These are phyloP conservation scores for Rhizopus delemar DNA, from an alignment of 371 early-diverging fungal genomes.

Conservation along the genomic window DNA sequence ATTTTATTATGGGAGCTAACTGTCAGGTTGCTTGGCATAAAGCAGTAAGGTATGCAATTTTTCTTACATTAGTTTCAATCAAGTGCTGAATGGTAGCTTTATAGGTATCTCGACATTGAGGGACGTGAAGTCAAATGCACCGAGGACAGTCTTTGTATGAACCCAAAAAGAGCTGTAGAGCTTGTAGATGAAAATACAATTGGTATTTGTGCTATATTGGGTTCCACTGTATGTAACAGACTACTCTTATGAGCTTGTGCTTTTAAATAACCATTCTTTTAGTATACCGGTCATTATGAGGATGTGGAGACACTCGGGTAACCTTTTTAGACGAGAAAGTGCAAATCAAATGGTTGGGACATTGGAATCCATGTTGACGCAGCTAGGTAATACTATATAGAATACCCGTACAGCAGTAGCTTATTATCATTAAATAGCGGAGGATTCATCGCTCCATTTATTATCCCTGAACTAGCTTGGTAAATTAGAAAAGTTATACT, in stretches of 20 bases:
- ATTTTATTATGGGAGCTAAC: slow-evolving; percentile 71
- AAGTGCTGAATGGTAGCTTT: slow-evolving; percentile 8
- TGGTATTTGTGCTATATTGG: slow-evolving; percentile 70
- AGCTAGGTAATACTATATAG: slow-evolving; percentile 48
- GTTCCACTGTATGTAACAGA: slow-evolving; percentile 56
- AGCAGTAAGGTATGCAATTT: slow-evolving; percentile 26
- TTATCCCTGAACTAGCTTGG: slow-evolving; percentile 72
- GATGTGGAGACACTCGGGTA: slow-evolving; percentile 61
- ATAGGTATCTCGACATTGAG: slow-evolving; percentile 72
- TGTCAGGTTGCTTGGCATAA: slow-evolving; percentile 67
- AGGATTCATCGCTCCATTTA: slow-evolving; percentile 81
- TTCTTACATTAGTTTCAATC: background rate
- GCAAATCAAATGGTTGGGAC: slow-evolving; percentile 56
- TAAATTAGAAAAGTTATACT: slow-evolving; percentile 29
- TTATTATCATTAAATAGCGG: slow-evolving; percentile 43
- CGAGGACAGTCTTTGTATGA: slow-evolving; percentile 56
- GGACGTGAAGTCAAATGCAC: slow-evolving; percentile 55
- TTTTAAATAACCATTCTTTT: background rate
- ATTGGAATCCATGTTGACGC: slow-evolving; percentile 81
- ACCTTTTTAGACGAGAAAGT: slow-evolving; percentile 58
- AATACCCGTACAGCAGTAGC: background rate
- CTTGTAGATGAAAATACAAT: slow-evolving; percentile 79
- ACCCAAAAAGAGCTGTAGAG: slow-evolving; percentile 58
- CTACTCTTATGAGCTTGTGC: background rate
- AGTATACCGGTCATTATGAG: slow-evolving; percentile 84